Evolutionary conservation across 2,329 filamentous ascomycete genomes (phyloP).

Genomic region (Aspergillus sp.): DNA sequence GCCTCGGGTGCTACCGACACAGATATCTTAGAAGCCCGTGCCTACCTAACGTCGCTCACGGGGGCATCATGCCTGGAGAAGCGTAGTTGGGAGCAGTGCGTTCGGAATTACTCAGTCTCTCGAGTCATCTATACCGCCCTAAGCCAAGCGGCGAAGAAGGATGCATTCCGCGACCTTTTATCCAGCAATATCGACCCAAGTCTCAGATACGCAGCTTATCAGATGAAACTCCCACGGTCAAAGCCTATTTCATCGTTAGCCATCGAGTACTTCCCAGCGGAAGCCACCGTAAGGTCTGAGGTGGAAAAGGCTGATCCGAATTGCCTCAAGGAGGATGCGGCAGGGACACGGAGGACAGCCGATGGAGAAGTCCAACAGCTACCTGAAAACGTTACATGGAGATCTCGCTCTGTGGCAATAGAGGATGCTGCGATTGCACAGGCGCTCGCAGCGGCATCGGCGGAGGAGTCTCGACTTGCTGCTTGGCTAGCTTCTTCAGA

Average conservation of each 20-base stretch:
- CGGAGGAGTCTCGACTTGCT: conserved; percentile 58
- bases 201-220: conserved; percentile 92
- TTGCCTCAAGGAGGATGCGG: conserved; percentile 65
- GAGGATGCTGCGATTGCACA: conserved; percentile 92
- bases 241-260: conserved; percentile 79
- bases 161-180: conserved; percentile 84
- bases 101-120: conserved; percentile 75
- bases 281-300: conserved; percentile 63
- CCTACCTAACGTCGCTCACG: conserved; percentile 76
- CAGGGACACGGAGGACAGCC: conserved; percentile 51
- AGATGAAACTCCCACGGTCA: conserved; percentile 83
- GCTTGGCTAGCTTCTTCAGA: conserved; percentile 50
- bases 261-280: conserved; percentile 74
- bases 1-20: conserved; percentile 68
- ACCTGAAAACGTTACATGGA: conserved; percentile 81
- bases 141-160: conserved; percentile 66
- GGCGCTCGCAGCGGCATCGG: conserved; percentile 72
- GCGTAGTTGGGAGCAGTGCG: conserved; percentile 78
- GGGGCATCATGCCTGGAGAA: conserved; percentile 86
- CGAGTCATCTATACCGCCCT: conserved; percentile 83
- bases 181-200: conserved; percentile 88
- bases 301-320: conserved; percentile 73
- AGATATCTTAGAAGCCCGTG: conserved; percentile 82
- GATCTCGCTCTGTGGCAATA: conserved; percentile 80
- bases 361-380: conserved; percentile 55